A percentile compares a stretch with the other conserved stretches of the same genome.
Evolutionary conservation across 2,329 filamentous ascomycete genomes (phyloP).

Genomic region (Cadophora sp.): DNA sequence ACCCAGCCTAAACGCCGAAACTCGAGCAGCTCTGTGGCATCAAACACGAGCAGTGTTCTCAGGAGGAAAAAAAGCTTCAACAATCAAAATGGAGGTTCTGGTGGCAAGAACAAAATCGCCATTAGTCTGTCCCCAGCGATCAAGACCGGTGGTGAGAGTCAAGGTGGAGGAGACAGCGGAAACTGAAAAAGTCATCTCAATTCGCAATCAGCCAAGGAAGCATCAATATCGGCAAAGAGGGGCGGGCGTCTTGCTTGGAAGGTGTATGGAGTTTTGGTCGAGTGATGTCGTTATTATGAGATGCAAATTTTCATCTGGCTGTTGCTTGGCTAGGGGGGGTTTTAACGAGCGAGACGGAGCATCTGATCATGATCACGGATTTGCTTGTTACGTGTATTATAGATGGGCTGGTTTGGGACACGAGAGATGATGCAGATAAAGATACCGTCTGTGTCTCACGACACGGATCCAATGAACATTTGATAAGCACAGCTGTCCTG

Average conservation of each 20-base stretch:
- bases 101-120: constrained; percentile 60
- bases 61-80: constrained; percentile 56
- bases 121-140: constrained; percentile 60
- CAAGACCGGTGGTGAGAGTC: constrained; percentile 44
- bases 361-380: constrained; percentile 31
- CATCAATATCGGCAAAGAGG: constrained; percentile 21
- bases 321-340: constrained; percentile 27
- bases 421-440: constrained; percentile 29
- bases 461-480: constrained; percentile 20
- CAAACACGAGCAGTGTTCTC: constrained; percentile 41
- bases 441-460: constrained; percentile 34
- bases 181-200: constrained; percentile 33
- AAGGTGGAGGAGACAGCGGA: constrained; percentile 36
- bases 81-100: constrained; percentile 46
- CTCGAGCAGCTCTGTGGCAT: constrained; percentile 50
- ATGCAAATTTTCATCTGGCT: constrained; percentile 31
- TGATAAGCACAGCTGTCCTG: constrained; percentile 10
- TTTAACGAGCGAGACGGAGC: constrained; percentile 28
- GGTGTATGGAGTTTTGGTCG: constrained; percentile 41
- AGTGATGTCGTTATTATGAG: constrained; percentile 37
- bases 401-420: constrained; percentile 30
- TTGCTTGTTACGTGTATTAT: constrained; percentile 41
- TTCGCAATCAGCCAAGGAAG: constrained; percentile 16
- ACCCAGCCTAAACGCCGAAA: constrained; percentile 67
- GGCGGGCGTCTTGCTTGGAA: constrained; percentile 29